These are phyloP conservation scores for Pythium grandisporangium DNA, from an alignment of 352 stramenopile genomes.

Conservation along the genomic window DNA sequence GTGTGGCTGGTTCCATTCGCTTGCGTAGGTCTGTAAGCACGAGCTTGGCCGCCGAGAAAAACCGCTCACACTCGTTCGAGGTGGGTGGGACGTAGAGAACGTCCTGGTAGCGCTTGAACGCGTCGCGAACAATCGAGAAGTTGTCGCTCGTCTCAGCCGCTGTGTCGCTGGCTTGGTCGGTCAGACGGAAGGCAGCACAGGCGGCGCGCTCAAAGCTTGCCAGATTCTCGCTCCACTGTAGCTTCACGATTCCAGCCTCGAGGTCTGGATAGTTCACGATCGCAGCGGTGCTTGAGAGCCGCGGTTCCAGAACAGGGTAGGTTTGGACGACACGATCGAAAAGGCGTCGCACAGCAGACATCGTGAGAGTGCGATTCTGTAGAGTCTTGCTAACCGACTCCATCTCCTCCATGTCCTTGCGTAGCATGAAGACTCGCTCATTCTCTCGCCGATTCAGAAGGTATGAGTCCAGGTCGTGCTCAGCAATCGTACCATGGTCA, in stretches of 20 bases:
- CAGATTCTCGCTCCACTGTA: no score
- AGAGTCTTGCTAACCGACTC: conserved; percentile 10
- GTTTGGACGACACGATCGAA: conserved; percentile 3
- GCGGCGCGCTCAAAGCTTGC: no score
- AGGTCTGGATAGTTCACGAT: not conserved
- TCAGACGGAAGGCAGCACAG: no score
- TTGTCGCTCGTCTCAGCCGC: no score
- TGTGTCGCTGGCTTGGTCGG: no score
- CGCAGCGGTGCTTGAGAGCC: no score
- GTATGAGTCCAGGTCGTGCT: conserved; percentile 4
- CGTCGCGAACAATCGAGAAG: no score
- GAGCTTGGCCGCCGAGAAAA: conserved; percentile 7
- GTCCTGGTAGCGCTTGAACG: conserved; percentile 6
- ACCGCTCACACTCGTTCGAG: conserved; percentile 9
- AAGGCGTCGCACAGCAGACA: conserved; percentile 1
- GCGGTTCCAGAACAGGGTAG: no score
- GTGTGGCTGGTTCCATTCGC: conserved; percentile 8
- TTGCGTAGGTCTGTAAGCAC: conserved; percentile 5
- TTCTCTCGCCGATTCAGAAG: conserved; percentile 1
- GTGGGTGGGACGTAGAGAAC: no score
- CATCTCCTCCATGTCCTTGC: conserved; percentile 4
- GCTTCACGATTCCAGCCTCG: not conserved
- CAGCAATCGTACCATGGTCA: conserved; percentile 5
- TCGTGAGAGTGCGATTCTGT: conserved; percentile 5
- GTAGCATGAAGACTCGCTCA: conserved; percentile 1